Evolutionary conservation across 306 rosid genomes (phyloP).

Genomic region (Carpinus viminea): DNA sequence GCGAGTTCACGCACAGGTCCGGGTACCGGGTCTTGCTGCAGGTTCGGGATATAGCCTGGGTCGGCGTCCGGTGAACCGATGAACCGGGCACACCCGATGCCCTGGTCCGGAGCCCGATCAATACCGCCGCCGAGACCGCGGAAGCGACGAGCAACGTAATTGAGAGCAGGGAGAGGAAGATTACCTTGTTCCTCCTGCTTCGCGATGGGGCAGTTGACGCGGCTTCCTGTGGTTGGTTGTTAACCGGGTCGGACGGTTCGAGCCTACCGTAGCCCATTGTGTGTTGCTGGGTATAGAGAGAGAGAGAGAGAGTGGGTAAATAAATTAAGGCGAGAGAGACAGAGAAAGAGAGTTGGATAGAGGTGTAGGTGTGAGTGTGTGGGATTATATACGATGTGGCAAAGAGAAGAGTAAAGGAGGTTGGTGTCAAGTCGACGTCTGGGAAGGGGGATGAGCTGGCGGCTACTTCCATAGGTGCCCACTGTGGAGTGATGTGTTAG

Average conservation of each 20-base stretch:
- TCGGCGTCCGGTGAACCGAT: conserved; percentile 39
- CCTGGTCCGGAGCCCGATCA: conserved; percentile 22
- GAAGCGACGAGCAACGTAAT: conserved; percentile 51
- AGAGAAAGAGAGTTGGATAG: not conserved
- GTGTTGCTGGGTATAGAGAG: not conserved
- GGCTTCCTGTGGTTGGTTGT: not conserved
- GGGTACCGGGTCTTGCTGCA: conserved; percentile 70
- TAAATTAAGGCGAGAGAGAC: too few species aligned
- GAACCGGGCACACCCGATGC: not conserved
- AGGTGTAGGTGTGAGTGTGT: conserved; percentile 28
- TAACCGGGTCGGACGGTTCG: conserved; percentile 23
- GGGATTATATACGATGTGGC: not conserved
- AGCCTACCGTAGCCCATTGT: conserved; percentile 56
- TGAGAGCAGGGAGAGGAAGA: conserved; percentile 47
- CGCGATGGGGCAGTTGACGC: not conserved
- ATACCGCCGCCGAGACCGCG: conserved; percentile 51
- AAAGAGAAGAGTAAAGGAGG: conserved; percentile 28
- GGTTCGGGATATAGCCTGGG: conserved; percentile 69
- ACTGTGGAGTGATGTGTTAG: conserved; percentile 6
- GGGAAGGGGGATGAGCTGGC: conserved; percentile 56
- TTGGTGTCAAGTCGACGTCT: conserved; percentile 68
- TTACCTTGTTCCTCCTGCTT: conserved; percentile 29
- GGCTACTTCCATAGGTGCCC: conserved; percentile 55
- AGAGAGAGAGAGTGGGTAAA: not conserved
- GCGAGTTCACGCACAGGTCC: conserved; percentile 59